Evolutionary conservation across 305 asterid genomes (phyloP), one percentile per base, ranked within the genome.

Genomic region (Fraxinus baroniana): DNA sequence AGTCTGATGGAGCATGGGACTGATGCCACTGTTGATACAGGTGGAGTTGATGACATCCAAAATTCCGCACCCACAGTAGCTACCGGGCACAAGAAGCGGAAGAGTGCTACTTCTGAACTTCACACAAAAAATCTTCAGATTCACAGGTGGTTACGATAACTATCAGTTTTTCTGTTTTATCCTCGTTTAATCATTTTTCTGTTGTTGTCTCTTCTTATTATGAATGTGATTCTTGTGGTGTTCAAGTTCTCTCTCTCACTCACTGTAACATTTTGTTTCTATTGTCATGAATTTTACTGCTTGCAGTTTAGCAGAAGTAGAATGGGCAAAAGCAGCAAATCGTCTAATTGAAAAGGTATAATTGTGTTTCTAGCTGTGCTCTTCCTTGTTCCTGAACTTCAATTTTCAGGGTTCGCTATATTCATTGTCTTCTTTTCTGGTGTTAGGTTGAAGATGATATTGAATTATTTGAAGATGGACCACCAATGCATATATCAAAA

Each of bases 1-100:
- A 83, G 81, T 78, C 78, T 90, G 80, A 86, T 87, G 83, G 93
- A 87, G 35, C 73, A 64, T 6, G 73, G 33, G 13, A 64, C 35
- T 64, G 35, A 3, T 22, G 33, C 73, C 17, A 12, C 35, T 64
- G 35, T 22, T 80, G 92, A 89, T 84, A 79, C 88, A 32, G 74
- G 79, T 85, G 88, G 79, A 86, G 84, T 85, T 84, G 86, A 82
- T 77, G 80, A 52, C 76, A 84, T 78, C 74, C 78, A 70, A 84
- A 86, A 83, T 74, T 82, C 91, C 9, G 60, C 79, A 60, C 85
- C 90, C 26, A 70, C 88, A 3, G 82, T 78, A 77, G 87, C 84
- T 20, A 79, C 80, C 71, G 91, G 78, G 83, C 91, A 92, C 78
- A 88, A 90, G 86, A 95, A 95, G 91, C 97, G 94, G 33, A 91